Conservation (phyloP, 768 basidiomycete species). For the Chiua virens region DNA sequence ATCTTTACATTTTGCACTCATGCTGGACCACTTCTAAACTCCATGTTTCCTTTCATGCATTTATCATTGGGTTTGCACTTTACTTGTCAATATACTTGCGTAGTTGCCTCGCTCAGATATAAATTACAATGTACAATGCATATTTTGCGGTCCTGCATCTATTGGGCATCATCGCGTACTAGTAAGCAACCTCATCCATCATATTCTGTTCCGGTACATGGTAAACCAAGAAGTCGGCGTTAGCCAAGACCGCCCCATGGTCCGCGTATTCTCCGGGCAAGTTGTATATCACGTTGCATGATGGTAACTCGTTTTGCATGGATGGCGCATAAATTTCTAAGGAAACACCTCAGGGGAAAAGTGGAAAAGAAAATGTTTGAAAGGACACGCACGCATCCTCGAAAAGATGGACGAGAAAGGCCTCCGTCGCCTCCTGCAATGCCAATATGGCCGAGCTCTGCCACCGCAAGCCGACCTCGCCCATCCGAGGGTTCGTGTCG, state of each 20-base stretch:
- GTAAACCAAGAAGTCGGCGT: slow-evolving; percentile 4
- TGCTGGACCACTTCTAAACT: slow-evolving; percentile 15
- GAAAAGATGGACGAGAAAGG: slow-evolving; percentile 92
- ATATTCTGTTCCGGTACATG: no score
- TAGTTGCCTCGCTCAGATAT: slow-evolving; percentile 15
- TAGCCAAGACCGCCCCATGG: slow-evolving; percentile 76
- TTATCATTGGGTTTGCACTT: slow-evolving; percentile 4
- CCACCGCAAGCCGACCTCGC: slow-evolving; percentile 75
- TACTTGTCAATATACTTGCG: slow-evolving; percentile 11
- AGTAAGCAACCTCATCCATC: no score
- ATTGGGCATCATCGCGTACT: no score
- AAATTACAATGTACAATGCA: slow-evolving; percentile 29
- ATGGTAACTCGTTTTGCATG: slow-evolving; percentile 98
- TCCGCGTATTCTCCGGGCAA: slow-evolving; percentile 92
- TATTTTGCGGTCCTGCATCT: slow-evolving; percentile 8
- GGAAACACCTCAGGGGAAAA: slow-evolving; percentile 3
- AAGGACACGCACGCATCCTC: slow-evolving; percentile 88
- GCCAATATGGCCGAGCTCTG: slow-evolving; percentile 93
- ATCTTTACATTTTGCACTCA: slow-evolving; percentile 13
- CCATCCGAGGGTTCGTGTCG: slow-evolving; percentile 60
- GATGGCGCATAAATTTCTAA: slow-evolving; percentile 92
- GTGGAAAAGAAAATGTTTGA: neutral
- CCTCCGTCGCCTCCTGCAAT: slow-evolving; percentile 95
- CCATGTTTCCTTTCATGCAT: slow-evolving; percentile 12
- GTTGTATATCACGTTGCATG: slow-evolving; percentile 96